These are phyloP conservation scores for Chlorella sp. DNA, from an alignment of 139 green algal species.

Conservation along the genomic window DNA sequence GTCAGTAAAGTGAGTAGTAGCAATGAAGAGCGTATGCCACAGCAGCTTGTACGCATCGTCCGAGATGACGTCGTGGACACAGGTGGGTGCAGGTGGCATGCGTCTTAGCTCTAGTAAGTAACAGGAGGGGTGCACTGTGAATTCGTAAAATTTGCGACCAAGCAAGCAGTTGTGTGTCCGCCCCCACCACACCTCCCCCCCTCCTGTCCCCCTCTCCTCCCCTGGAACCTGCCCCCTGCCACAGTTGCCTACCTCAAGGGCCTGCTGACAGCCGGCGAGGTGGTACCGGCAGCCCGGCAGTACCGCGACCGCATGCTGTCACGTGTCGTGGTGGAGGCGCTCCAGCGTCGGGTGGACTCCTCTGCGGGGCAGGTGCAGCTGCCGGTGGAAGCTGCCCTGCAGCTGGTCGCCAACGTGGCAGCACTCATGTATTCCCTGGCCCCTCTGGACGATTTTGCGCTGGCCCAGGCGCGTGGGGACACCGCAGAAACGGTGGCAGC, in stretches of 20 bases:
- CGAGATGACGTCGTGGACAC: slow-evolving; percentile 53
- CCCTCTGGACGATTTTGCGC: slow-evolving; percentile 64
- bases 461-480: slow-evolving; percentile 37
- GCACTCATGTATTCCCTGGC: slow-evolving; percentile 43
- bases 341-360: slow-evolving; percentile 43
- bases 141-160: too few relatives aligned
- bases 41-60: slow-evolving; percentile 38
- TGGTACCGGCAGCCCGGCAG: slow-evolving; percentile 57
- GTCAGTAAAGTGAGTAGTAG: too few relatives aligned
- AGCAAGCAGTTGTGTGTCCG: neutral
- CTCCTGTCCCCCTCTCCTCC: neutral
- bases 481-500: neutral
- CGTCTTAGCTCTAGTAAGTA: too few relatives aligned
- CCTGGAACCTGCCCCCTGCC: neutral
- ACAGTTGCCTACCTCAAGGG: slow-evolving; percentile 57
- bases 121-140: neutral
- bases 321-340: slow-evolving; percentile 38
- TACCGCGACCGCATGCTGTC: slow-evolving; percentile 63
- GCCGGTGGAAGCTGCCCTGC: slow-evolving; percentile 50
- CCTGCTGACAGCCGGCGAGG: slow-evolving; percentile 67
- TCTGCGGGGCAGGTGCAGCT: neutral
- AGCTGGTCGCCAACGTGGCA: slow-evolving; percentile 59
- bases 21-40: too few relatives aligned
- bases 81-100: neutral
- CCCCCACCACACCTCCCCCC: neutral